Conservation (phyloP, 345 rosid species). For the Raphanus sativus region DNA sequence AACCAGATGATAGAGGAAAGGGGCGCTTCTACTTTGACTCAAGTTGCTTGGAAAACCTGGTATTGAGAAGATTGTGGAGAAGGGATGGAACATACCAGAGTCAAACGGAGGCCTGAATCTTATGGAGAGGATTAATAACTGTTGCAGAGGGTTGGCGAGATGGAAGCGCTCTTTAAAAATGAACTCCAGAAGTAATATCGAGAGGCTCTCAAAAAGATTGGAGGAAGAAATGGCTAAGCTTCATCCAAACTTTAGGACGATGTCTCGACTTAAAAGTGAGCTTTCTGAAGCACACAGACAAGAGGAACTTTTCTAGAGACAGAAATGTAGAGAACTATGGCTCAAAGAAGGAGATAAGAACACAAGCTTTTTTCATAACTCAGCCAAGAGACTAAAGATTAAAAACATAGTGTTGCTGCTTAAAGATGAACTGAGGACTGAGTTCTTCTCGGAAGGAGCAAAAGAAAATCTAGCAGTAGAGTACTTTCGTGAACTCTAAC, state of each 20-base stretch:
- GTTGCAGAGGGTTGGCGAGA: not conserved
- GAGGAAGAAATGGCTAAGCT: not conserved
- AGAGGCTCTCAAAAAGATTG: no score
- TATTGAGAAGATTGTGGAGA: not conserved
- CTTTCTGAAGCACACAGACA: not conserved
- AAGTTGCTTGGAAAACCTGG: not conserved
- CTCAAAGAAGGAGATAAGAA: not conserved
- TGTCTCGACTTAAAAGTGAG: not conserved
- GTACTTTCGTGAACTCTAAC: not conserved
- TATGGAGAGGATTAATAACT: not conserved
- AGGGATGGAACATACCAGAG: not conserved
- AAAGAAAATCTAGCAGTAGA: not conserved
- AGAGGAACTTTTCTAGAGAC: not conserved
- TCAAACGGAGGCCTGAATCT: not conserved
- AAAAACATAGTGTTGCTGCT: not conserved
- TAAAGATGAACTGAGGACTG: not conserved
- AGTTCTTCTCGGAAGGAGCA: not conserved
- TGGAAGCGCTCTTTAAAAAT: not conserved
- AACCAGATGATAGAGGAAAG: not conserved
- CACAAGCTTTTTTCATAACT: not conserved
- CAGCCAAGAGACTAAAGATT: not conserved
- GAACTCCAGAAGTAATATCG: no score
- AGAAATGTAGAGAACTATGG: not conserved
- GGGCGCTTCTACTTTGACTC: not conserved
- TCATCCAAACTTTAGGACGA: not conserved